Conservation (phyloP, 805 yeast species). For the Pichia gijzeniarum region DNA sequence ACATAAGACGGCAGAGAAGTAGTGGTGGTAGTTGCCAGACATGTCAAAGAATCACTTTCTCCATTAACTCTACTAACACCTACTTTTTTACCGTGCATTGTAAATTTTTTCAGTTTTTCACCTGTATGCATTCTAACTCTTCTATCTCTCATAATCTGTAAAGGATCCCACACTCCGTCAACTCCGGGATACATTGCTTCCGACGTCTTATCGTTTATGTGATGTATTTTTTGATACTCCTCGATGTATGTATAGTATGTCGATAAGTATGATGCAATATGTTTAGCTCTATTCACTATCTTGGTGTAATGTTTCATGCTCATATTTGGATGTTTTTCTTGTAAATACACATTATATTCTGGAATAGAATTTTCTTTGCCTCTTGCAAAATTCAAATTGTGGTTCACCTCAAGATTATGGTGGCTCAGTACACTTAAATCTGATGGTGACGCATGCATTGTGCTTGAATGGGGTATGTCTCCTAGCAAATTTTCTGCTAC, state of each 20-base stretch:
- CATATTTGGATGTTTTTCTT: slow-evolving; percentile 5
- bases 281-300: slow-evolving; percentile 7
- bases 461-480: neutral
- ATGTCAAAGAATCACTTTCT: neutral
- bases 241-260: slow-evolving; percentile 45
- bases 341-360: neutral
- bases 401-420: too few relatives aligned
- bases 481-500: neutral
- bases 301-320: slow-evolving; percentile 23
- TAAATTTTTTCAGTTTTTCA: slow-evolving; percentile 36
- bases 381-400: neutral
- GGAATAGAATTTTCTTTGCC: neutral
- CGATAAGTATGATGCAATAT: slow-evolving; percentile 30
- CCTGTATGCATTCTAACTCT: slow-evolving; percentile 46
- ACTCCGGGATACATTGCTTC: slow-evolving; percentile 38
- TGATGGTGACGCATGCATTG: slow-evolving; percentile 1
- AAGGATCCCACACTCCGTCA: slow-evolving; percentile 72
- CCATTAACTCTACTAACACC: slow-evolving; percentile 27
- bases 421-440: slow-evolving; percentile 5
- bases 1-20: neutral
- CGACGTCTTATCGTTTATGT: slow-evolving; percentile 17
- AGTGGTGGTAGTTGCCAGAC: neutral
- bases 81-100: slow-evolving; percentile 7
- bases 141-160: slow-evolving; percentile 75
- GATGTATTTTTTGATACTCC: slow-evolving; percentile 31